Percentiles rank a stretch among this genome's conserved stretches.
Conservation (phyloP, 768 basidiomycete species). For the Hygrophorus pudorinus region DNA sequence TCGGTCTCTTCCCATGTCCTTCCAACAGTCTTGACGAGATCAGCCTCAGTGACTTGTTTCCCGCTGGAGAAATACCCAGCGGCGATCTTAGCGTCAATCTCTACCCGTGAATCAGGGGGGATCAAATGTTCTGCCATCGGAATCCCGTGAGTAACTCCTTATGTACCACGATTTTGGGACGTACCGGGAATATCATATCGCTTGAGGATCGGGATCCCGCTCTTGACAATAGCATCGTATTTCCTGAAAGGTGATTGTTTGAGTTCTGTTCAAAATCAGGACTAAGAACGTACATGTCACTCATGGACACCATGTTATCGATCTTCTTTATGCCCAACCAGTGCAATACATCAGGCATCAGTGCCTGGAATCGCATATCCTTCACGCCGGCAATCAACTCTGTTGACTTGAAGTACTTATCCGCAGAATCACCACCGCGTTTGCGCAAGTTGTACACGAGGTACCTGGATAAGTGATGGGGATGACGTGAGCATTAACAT, state of each 20-base stretch:
- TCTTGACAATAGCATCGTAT: constrained; percentile 88
- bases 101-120: constrained; percentile 82
- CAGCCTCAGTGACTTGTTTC: constrained; percentile 66
- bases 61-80: constrained; percentile 86
- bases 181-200: constrained; percentile 82
- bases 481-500: too few species aligned
- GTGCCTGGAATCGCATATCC: constrained; percentile 89
- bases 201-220: constrained; percentile 72
- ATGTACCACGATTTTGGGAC: constrained; percentile 11
- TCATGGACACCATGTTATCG: constrained; percentile 85
- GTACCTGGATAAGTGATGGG: constrained; percentile 42
- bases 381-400: constrained; percentile 92
- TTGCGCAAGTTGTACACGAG: constrained; percentile 96
- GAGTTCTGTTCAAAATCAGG: neutral
- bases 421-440: constrained; percentile 85
- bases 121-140: constrained; percentile 60
- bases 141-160: constrained; percentile 2
- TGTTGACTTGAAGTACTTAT: constrained; percentile 90
- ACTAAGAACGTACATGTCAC: constrained; percentile 51
- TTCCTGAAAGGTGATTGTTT: constrained; percentile 41
- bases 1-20: constrained; percentile 87
- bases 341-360: constrained; percentile 95
- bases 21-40: constrained; percentile 79
- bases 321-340: constrained; percentile 92
- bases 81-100: constrained; percentile 95